Conservation (phyloP, 2,329 filamentous ascomycete species). For the Monosporascus cannonballus region DNA sequence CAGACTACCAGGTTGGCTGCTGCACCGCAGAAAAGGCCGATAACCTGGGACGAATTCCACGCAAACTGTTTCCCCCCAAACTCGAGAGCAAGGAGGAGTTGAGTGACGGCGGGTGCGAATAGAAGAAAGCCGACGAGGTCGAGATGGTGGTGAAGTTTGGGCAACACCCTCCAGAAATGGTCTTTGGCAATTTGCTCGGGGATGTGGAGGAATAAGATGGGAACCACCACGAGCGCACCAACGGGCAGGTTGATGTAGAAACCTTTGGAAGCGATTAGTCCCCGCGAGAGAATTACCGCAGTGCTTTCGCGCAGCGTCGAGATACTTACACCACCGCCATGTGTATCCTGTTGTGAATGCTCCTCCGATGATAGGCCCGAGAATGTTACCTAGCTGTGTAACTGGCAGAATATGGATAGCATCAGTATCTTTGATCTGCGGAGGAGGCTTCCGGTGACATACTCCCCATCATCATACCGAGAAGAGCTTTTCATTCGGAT, state of each 20-base stretch:
- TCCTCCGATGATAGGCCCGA: conserved; percentile 26
- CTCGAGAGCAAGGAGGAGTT: conserved; percentile 28
- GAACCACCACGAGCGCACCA: conserved; percentile 23
- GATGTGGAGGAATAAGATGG: conserved; percentile 29
- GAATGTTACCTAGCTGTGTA: conserved; percentile 11
- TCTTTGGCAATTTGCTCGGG: conserved; percentile 13
- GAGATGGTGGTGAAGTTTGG: conserved; percentile 6
- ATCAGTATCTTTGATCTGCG: not conserved
- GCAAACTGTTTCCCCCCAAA: conserved; percentile 24
- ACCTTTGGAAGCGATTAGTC: conserved; percentile 4
- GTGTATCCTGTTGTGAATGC: conserved; percentile 26
- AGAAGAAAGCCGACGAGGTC: conserved; percentile 14
- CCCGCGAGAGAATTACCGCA: not conserved
- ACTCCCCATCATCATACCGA: conserved; percentile 15
- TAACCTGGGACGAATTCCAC: conserved; percentile 18
- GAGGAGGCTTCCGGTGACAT: conserved; percentile 19
- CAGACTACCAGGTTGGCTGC: conserved; percentile 14
- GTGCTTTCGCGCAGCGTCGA: too few relatives aligned
- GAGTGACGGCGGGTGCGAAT: conserved; percentile 25
- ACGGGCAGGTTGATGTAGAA: conserved; percentile 34
- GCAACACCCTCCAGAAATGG: not conserved
- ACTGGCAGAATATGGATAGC: conserved; percentile 12
- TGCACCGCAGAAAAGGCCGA: conserved; percentile 17
- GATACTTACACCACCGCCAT: conserved; percentile 25
- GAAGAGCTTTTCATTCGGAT: conserved; percentile 1